Percentiles rank a stretch among this genome's conserved stretches.
These are phyloP conservation scores for Eleusine coracana DNA, from an alignment of 176 grass and related monocot genomes.

Conservation along the genomic window DNA sequence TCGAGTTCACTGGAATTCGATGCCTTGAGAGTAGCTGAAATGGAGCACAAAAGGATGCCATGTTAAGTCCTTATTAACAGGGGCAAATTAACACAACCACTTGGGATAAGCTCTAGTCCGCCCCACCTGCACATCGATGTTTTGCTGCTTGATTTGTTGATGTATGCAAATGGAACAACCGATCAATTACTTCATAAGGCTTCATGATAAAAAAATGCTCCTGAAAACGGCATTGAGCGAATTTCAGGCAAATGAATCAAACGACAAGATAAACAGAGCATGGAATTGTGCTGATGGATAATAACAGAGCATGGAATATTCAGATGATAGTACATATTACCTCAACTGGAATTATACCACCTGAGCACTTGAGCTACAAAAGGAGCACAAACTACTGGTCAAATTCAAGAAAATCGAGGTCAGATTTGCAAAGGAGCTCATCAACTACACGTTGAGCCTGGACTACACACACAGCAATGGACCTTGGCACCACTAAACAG, in stretches of 20 bases:
- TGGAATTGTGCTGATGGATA: neutral
- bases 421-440: neutral
- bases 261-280: slow-evolving; percentile 6
- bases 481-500: neutral
- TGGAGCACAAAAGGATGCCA: slow-evolving; percentile 24
- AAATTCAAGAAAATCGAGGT: slow-evolving; percentile 31
- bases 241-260: slow-evolving; percentile 2
- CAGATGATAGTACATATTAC: slow-evolving; percentile 48
- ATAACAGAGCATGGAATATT: neutral
- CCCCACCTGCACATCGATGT: slow-evolving; percentile 68
- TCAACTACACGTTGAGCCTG: neutral
- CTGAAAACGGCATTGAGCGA: slow-evolving; percentile 48
- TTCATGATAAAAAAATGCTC: slow-evolving; percentile 92
- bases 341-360: slow-evolving; percentile 69
- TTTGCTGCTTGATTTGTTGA: slow-evolving; percentile 71
- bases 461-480: neutral
- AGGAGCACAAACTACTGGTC: slow-evolving; percentile 14
- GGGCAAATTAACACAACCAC: neutral
- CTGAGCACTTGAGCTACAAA: slow-evolving; percentile 76
- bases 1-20: slow-evolving; percentile 79
- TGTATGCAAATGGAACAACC: slow-evolving; percentile 59
- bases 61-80: slow-evolving; percentile 18
- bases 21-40: slow-evolving; percentile 82
- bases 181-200: slow-evolving; percentile 49
- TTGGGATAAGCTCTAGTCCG: slow-evolving; percentile 4